These are phyloP conservation scores for Fraxinus greggii DNA, from an alignment of 305 asterid genomes.

Conservation along the genomic window DNA sequence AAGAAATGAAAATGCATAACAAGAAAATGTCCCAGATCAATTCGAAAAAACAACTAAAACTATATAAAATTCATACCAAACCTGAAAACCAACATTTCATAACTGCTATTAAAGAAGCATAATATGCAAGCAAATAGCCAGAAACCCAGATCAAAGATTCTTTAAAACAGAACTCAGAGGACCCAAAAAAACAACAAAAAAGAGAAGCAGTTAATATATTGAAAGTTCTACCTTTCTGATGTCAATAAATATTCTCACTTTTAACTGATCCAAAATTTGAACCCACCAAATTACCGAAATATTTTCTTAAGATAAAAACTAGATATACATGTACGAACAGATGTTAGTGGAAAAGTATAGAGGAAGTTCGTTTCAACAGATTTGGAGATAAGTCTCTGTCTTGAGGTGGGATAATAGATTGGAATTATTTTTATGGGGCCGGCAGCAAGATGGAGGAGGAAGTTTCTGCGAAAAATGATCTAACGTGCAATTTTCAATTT, in stretches of 20 bases:
- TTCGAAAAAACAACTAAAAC: neutral
- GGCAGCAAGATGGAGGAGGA: constrained; percentile 34
- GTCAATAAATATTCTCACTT: constrained; percentile 12
- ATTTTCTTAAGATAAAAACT: neutral
- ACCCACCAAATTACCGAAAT: constrained; percentile 22
- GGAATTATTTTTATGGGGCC: constrained; percentile 19
- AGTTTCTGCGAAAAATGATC: constrained; percentile 58
- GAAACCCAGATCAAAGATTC: constrained; percentile 36
- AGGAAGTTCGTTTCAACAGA: neutral
- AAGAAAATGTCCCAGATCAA: constrained; percentile 24
- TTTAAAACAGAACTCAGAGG: neutral
- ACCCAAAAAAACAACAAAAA: neutral
- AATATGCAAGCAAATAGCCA: neutral
- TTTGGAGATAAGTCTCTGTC: constrained; percentile 4
- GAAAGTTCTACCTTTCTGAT: constrained; percentile 23
- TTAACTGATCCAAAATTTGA: constrained; percentile 30
- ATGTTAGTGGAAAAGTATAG: neutral
- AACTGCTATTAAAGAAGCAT: neutral
- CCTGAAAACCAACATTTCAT: neutral
- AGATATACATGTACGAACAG: neutral
- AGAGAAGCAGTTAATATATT: constrained; percentile 16
- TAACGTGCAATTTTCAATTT: constrained; percentile 18
- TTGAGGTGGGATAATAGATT: neutral
- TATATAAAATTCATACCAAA: neutral
- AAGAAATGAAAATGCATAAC: neutral